Evolutionary conservation across 179 eudicot genomes (phyloP), one percentile per base, ranked within the genome.

Genomic region (Spinacia oleracea): DNA sequence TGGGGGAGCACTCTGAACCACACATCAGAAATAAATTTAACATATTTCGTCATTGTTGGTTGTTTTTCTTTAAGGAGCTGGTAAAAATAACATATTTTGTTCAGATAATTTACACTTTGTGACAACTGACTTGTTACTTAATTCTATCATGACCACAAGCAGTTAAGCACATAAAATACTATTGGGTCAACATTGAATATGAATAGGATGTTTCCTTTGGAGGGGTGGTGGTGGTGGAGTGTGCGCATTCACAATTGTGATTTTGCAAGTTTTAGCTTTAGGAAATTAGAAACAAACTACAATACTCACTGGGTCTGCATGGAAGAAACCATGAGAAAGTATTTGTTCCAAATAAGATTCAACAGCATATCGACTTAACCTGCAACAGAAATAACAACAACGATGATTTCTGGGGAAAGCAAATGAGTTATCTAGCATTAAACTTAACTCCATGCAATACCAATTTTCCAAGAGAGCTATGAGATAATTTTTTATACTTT

Each of bases 281-380:
- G 18, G 42, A 63, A 23, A 77, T 23, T 43, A 53, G n/a, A 50
- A 53, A 62, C 59, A 42, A 63, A 25, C 65, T 0, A 29, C 38
- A 60, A 75, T 82, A 85, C 98, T 88, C 81, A 93, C 98, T 40
- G 98, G 98, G 72, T 93, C 98, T 72, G 98, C 97, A 88, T 96
- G 99, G 85, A 93, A 93, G 75, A 96, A 91, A 20, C 98, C 98
- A 87, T 90, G 97, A 73, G 98, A 86, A 73, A 93, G 85, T 76
- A 93, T 90, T 80, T 93, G 98, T 73, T 93, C 98, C 87, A 93
- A 81, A 83, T 91, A 95, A 74, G 98, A 91, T 80, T 91, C 97
- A 82, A 93, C 97, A 83, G 99, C 97, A 85, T 96, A 93, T 20
- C 97, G 90, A 29, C 93, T 86, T 85, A 93, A 84, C 88, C 97